phyloP scores from a whole-genome alignment of 2,329 filamentous ascomycete genomes.

The Xylaria sp. region DNA sequence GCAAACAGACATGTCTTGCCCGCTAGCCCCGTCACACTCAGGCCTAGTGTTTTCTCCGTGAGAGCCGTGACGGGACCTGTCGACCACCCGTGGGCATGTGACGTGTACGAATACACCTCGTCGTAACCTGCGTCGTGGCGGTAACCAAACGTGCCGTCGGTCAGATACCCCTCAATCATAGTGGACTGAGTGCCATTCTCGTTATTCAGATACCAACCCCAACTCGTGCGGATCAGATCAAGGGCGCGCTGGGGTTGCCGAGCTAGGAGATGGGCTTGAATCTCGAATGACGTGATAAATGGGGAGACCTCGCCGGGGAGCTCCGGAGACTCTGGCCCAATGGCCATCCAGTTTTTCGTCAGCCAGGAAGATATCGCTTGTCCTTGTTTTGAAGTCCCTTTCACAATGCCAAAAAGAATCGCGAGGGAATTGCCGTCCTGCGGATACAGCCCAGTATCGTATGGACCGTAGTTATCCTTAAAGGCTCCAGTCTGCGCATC shows the following conservation, averaged over 20 bases:
- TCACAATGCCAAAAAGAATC: constrained; percentile 60
- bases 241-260: constrained; percentile 62
- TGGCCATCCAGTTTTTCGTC: constrained; percentile 64
- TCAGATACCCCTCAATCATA: constrained; percentile 68
- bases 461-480: constrained; percentile 59
- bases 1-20: constrained; percentile 53
- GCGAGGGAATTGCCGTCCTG: constrained; percentile 71
- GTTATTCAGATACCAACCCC: constrained; percentile 71
- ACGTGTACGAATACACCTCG: constrained; percentile 59
- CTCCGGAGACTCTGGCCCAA: constrained; percentile 67
- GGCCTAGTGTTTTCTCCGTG: constrained; percentile 57
- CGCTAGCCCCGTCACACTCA: constrained; percentile 52
- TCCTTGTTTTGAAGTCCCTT: constrained; percentile 49
- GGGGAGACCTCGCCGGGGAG: constrained; percentile 67
- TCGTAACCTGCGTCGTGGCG: constrained; percentile 63
- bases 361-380: constrained; percentile 58
- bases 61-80: constrained; percentile 60
- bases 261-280: constrained; percentile 65
- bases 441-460: constrained; percentile 60
- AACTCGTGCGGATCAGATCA: constrained; percentile 64
- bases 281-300: constrained; percentile 69
- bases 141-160: constrained; percentile 68
- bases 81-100: constrained; percentile 63
- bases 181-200: constrained; percentile 68
- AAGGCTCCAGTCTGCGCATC: constrained; percentile 61